Evolutionary conservation across 805 yeast genomes (phyloP), one percentile per base, ranked within the genome.

Genomic region (Candida piceae): DNA sequence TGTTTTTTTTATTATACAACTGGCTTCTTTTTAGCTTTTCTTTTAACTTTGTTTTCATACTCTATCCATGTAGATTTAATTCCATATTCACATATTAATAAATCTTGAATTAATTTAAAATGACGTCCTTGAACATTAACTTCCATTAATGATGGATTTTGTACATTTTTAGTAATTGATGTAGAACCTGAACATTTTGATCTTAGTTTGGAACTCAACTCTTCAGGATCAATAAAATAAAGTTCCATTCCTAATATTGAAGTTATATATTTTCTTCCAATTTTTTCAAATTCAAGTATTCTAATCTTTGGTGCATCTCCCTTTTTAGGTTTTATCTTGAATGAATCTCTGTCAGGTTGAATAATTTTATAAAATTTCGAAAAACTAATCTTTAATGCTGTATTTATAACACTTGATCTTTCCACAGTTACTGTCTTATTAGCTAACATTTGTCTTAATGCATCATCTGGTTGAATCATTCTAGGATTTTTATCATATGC

Each of bases 121-220:
- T 90, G 97, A 2, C 90, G 84, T 0, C 98, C 98, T 63, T 93
- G 97, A 2, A 93, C 95, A 32, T 78, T 71, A 4, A 93, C 87
- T 50, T 85, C 94, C 28, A 68, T 58, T 0, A 72, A 51, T 26
- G 69, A 72, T 4, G 80, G 80, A 35, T 74, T 71, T 27, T 72
- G 74, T 12, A 66, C 64, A 29, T 76, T 73, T 20, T 74, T 77
- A 0, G 80, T 81, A 9, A 84, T 70, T 0, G 96, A 79, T 0
- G 93, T 72, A 0, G 97, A 85, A 0, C 96, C 96, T 10, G 96
- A 89, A 57, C 97, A 93, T 45, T 78, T 79, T 16, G 78, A 76
- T 41, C 82, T 78, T 44, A 90, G 60, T 30, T 78, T 82, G 21
- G 75, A 77, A 2, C 94, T 80, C 13, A 93, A 59, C 8, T 68